phyloP scores from a whole-genome alignment of 805 yeast species.

The Wickerhamomyces bovis region DNA sequence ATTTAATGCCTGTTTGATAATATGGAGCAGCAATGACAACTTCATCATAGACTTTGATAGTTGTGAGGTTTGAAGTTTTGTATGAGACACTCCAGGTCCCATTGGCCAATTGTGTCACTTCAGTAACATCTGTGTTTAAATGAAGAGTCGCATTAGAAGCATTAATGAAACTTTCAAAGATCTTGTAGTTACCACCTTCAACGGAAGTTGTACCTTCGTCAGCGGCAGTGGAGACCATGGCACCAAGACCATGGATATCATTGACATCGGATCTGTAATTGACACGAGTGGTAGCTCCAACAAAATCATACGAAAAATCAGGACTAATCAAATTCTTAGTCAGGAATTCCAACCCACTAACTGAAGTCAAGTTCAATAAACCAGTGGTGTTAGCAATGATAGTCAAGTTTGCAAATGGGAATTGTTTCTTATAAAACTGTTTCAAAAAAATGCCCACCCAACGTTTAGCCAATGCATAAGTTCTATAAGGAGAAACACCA shows the following conservation, averaged over 20 bases:
- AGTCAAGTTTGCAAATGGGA: conserved; percentile 30
- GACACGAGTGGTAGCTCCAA: conserved; percentile 37
- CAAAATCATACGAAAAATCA: conserved; percentile 25
- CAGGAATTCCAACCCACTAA: conserved; percentile 24
- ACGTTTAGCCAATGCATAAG: conserved; percentile 13
- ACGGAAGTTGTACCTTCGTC: conserved; percentile 27
- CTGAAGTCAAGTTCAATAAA: conserved; percentile 20
- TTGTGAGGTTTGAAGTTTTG: background rate
- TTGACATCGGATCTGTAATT: conserved; percentile 38
- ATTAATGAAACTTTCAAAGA: conserved; percentile 35
- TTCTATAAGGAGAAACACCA: conserved; percentile 26
- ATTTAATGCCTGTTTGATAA: conserved; percentile 25
- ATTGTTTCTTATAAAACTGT: conserved; percentile 25
- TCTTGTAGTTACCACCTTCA: conserved; percentile 39
- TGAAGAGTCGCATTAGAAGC: conserved; percentile 27
- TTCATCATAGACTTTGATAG: conserved; percentile 29
- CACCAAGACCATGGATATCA: conserved; percentile 39
- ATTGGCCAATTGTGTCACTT: conserved; percentile 9
- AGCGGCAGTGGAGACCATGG: conserved; percentile 35
- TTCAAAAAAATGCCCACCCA: conserved; percentile 26
- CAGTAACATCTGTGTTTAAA: conserved; percentile 26
- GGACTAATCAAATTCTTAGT: conserved; percentile 18
- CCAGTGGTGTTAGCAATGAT: conserved; percentile 15
- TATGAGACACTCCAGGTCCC: conserved; percentile 11
- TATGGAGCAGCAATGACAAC: conserved; percentile 41